Conservation (phyloP, 177 flowering plant species). For the Vitis hybrid region DNA sequence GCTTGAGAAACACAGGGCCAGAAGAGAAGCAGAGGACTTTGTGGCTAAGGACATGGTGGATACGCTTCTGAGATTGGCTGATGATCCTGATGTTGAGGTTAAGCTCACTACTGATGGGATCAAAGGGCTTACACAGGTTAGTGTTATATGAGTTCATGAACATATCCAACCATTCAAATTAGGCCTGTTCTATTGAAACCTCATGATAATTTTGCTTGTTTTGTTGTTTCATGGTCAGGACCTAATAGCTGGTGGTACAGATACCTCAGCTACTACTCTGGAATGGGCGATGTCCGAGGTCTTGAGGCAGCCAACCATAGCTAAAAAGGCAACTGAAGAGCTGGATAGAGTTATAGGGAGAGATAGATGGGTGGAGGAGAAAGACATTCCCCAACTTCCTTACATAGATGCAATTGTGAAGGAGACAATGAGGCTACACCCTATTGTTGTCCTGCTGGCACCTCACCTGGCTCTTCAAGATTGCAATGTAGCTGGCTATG, state of each 20-base stretch:
- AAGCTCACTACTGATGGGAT: slow-evolving; percentile 17
- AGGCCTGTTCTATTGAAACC: no score
- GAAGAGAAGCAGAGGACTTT: slow-evolving; percentile 5
- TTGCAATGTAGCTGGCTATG: slow-evolving; percentile 18
- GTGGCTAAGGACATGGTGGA: slow-evolving; percentile 32
- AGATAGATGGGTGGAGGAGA: slow-evolving; percentile 31
- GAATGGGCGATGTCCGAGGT: slow-evolving; percentile 40
- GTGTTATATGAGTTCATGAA: no score
- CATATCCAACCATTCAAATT: background rate
- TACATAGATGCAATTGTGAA: slow-evolving; percentile 33
- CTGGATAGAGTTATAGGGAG: slow-evolving; percentile 30
- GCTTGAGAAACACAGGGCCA: slow-evolving; percentile 25
- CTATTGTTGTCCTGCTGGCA: slow-evolving; percentile 20
- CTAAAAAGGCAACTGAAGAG: slow-evolving; percentile 24
- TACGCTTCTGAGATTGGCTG: slow-evolving; percentile 19
- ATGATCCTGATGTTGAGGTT: slow-evolving; percentile 28
- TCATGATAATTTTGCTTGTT: no score
- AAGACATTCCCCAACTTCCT: slow-evolving; percentile 24
- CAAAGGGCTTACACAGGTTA: slow-evolving; percentile 20
- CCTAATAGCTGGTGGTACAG: slow-evolving; percentile 35
- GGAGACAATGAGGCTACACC: slow-evolving; percentile 37
- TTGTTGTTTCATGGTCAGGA: slow-evolving; percentile 16
- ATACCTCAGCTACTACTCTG: slow-evolving; percentile 20
- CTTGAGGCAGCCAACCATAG: slow-evolving; percentile 16
- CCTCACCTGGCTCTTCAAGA: slow-evolving; percentile 28